Conservation (phyloP, 306 rosid genomes). For the Prunus mume region DNA sequence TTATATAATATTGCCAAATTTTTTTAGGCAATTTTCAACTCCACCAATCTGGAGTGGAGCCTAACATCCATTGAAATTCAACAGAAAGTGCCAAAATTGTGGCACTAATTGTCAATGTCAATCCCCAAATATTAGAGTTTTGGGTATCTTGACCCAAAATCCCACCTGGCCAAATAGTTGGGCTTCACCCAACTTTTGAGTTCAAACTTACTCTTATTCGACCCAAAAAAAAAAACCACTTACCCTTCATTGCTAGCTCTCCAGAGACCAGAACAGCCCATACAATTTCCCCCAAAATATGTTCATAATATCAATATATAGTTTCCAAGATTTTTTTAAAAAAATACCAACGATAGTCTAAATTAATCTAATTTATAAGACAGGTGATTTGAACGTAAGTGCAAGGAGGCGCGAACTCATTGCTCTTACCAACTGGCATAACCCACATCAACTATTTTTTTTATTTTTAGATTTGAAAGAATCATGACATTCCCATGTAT, state of each 20-base stretch:
- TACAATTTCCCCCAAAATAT: too few species aligned
- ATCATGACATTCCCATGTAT: background rate
- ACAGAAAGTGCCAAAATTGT: background rate
- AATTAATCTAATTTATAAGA: too few species aligned
- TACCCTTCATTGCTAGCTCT: background rate
- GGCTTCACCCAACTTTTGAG: background rate
- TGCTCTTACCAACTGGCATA: too few species aligned
- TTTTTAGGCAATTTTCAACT: too few species aligned
- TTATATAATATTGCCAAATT: background rate
- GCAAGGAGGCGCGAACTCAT: too few species aligned
- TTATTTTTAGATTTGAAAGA: background rate
- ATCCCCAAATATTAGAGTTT: background rate
- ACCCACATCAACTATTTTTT: too few species aligned
- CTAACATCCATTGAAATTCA: background rate
- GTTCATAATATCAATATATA: background rate
- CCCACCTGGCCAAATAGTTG: background rate
- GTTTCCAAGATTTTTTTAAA: background rate
- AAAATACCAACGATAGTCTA: rapidly evolving
- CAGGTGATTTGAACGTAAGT: too few species aligned
- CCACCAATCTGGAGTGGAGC: background rate
- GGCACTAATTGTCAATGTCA: background rate
- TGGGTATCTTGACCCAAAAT: background rate
- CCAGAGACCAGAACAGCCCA: background rate
- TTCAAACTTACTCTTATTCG: background rate
- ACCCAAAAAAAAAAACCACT: background rate